Evolutionary conservation across 257 asterid genomes (phyloP).

Genomic region (Paraleonurus japonicus): DNA sequence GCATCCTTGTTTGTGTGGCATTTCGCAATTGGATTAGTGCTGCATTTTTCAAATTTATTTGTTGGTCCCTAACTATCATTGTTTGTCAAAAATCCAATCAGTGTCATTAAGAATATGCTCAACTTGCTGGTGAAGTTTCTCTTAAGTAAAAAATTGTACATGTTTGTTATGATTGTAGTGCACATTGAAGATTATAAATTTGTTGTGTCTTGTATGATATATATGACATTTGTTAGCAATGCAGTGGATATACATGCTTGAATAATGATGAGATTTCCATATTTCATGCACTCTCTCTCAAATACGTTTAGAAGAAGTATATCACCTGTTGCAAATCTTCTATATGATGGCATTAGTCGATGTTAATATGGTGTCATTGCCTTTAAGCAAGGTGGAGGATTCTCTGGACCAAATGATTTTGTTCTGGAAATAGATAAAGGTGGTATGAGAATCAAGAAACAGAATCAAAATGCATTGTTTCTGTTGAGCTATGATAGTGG

Average conservation of each 20-base stretch:
- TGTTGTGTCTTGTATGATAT: conserved; percentile 5
- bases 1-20: conserved; percentile 5
- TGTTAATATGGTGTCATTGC: neutral
- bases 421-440: neutral
- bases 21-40: conserved; percentile 1
- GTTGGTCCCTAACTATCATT: neutral
- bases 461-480: neutral
- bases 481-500: neutral
- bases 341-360: neutral
- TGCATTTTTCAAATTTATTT: neutral
- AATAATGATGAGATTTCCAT: conserved; percentile 18
- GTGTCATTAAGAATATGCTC: neutral
- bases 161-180: neutral
- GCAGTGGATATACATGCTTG: conserved; percentile 12
- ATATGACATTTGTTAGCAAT: neutral
- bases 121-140: conserved; percentile 9
- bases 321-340: conserved; percentile 1
- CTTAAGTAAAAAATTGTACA: neutral
- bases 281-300: neutral
- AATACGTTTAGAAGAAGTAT: neutral
- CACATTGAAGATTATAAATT: neutral
- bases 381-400: neutral
- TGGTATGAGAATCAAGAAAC: neutral
- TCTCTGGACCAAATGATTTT: neutral
- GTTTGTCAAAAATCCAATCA: neutral